Evolutionary conservation across 2,329 filamentous ascomycete species (phyloP).

Genomic region (Berkeleyomyces basicola): DNA sequence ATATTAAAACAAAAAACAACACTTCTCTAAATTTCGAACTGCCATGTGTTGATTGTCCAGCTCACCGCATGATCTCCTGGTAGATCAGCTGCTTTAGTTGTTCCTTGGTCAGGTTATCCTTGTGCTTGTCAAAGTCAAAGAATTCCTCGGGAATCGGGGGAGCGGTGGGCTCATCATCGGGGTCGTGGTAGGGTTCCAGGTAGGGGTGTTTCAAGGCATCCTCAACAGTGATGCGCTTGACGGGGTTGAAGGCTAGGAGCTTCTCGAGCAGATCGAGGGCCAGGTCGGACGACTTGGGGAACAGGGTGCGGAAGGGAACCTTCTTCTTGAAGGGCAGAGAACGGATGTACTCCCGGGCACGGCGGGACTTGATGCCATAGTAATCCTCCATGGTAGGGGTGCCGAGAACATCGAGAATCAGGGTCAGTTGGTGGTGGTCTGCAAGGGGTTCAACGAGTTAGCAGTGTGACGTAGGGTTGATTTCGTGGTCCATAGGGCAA

Average conservation of each 20-base stretch:
- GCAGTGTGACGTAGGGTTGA: no score
- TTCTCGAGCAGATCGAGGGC: slow-evolving; percentile 90
- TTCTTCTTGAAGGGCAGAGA: slow-evolving; percentile 99
- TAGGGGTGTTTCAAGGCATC: slow-evolving; percentile 96
- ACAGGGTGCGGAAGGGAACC: slow-evolving; percentile 91
- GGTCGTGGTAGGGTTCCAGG: slow-evolving; percentile 96
- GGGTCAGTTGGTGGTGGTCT: slow-evolving; percentile 95
- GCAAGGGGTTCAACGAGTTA: no score
- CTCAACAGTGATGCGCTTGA: slow-evolving; percentile 96
- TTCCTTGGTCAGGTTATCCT: slow-evolving; percentile 96
- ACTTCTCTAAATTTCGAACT: not conserved
- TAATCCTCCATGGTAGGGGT: slow-evolving; percentile 99
- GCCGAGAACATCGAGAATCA: slow-evolving; percentile 92
- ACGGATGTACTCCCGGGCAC: slow-evolving; percentile 93
- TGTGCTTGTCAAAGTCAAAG: slow-evolving; percentile 99
- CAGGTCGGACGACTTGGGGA: slow-evolving; percentile 97
- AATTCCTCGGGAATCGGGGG: slow-evolving; percentile 96
- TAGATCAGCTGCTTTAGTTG: slow-evolving; percentile 96
- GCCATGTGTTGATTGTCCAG: not conserved
- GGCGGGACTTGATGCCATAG: slow-evolving; percentile 97
- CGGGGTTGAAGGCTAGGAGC: slow-evolving; percentile 91
- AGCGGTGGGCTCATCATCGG: slow-evolving; percentile 92
- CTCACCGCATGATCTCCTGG: slow-evolving; percentile 71
- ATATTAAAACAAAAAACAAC: not conserved
- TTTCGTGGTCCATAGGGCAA: not conserved